Percentiles rank a stretch among this genome's conserved stretches.
Evolutionary conservation across 2,329 filamentous ascomycete genomes (phyloP).

Genomic region (Dactylonectria macrodidyma): DNA sequence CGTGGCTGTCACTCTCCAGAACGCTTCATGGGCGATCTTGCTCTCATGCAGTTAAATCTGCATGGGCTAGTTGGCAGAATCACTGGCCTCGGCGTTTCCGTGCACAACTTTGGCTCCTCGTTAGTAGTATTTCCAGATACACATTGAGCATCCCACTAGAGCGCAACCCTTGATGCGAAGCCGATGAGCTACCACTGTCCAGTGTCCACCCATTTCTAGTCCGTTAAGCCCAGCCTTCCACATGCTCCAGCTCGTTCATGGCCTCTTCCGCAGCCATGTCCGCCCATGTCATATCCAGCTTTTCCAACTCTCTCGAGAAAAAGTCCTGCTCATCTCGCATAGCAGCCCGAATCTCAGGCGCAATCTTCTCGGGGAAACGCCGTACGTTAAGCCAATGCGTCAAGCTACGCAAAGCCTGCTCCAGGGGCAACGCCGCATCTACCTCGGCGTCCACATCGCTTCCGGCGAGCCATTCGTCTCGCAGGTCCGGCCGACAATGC

Average conservation of each 20-base stretch:
- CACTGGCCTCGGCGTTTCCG: too few relatives aligned
- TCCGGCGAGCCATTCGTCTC: conserved; percentile 95
- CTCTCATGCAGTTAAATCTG: too few relatives aligned
- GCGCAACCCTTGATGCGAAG: too few relatives aligned
- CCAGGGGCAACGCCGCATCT: conserved; percentile 90
- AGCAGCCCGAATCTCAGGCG: conserved; percentile 67
- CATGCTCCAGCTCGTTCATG: conserved; percentile 53
- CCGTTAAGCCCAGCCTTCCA: conserved; percentile 46
- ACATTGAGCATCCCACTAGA: neutral
- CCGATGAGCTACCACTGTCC: neutral
- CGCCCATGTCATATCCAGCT: conserved; percentile 70
- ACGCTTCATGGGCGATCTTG: too few relatives aligned
- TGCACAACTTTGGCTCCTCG: neutral
- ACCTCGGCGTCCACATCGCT: conserved; percentile 94
- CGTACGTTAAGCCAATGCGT: conserved; percentile 96
- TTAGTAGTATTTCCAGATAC: neutral
- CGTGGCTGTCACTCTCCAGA: neutral
- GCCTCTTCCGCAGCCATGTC: conserved; percentile 56
- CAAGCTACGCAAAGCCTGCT: conserved; percentile 89
- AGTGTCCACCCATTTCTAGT: neutral
- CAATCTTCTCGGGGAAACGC: conserved; percentile 85
- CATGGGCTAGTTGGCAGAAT: neutral
- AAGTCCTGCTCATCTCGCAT: conserved; percentile 84
- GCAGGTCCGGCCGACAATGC: conserved; percentile 90
- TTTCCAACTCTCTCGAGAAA: conserved; percentile 83